These are phyloP conservation scores for Hemerocallis citrina DNA, from an alignment of 106 monocot genomes.

Conservation along the genomic window DNA sequence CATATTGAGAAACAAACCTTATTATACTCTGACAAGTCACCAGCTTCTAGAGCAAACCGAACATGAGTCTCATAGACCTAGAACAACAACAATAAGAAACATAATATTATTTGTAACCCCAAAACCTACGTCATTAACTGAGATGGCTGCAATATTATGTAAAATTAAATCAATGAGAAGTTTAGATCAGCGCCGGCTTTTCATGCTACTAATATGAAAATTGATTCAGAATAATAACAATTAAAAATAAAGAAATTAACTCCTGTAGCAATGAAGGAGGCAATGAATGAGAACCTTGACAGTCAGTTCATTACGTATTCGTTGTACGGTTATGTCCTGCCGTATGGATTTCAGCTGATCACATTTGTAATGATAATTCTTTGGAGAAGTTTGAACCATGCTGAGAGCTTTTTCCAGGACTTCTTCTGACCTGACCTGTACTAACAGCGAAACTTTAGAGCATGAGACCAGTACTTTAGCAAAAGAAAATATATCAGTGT, in stretches of 20 bases:
- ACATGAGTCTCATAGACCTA: slow-evolving; percentile 98
- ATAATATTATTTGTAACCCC: neutral
- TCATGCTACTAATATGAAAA: neutral
- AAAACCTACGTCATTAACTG: neutral
- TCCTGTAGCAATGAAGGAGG: neutral
- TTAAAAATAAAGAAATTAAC: neutral
- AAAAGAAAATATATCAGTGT: slow-evolving; percentile 3
- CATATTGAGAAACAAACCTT: slow-evolving; percentile 51
- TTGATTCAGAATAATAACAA: neutral
- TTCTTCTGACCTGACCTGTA: slow-evolving; percentile 93
- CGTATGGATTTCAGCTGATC: slow-evolving; percentile 97
- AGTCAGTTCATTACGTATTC: slow-evolving; percentile 81
- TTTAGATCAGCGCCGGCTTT: neutral
- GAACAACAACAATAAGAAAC: slow-evolving; percentile 7
- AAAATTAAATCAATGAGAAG: neutral
- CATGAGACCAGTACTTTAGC: neutral
- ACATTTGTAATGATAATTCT: slow-evolving; percentile 92
- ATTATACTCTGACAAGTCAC: slow-evolving; percentile 88
- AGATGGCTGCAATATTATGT: neutral
- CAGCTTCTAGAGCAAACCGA: slow-evolving; percentile 71
- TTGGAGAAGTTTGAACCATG: slow-evolving; percentile 75
- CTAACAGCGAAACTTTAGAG: neutral
- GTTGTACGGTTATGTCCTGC: slow-evolving; percentile 91
- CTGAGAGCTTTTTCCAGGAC: slow-evolving; percentile 76
- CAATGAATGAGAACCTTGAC: slow-evolving; percentile 61